phyloP scores from a whole-genome alignment of 2,329 filamentous ascomycete genomes.

The Fusarium mangiferae region DNA sequence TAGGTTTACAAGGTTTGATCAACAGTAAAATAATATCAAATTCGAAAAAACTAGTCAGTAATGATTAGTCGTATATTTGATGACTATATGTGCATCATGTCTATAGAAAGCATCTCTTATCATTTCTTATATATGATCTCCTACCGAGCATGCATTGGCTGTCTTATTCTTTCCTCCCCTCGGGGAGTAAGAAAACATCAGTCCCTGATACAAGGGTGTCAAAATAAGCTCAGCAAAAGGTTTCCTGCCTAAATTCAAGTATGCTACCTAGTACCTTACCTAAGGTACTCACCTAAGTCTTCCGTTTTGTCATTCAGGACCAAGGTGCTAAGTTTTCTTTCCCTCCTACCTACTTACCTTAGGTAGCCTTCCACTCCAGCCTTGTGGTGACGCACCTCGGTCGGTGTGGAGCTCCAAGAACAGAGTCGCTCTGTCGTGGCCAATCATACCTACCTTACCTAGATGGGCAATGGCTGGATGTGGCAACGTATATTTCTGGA shows the following conservation, averaged over 20 bases:
- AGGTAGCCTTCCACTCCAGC: conserved; percentile 21
- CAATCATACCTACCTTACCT: conserved; percentile 9
- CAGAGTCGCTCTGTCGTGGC: not conserved
- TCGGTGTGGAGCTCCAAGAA: not conserved
- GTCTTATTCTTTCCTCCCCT: conserved; percentile 10
- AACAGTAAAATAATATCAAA: not conserved
- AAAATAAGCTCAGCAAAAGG: not conserved
- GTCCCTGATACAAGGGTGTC: not conserved
- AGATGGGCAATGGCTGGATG: not conserved
- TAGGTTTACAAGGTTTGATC: not conserved
- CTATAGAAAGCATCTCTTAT: not conserved
- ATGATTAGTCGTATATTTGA: not conserved
- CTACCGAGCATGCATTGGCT: not conserved
- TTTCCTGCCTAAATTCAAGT: not conserved
- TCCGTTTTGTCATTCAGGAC: not conserved
- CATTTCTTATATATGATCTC: not conserved
- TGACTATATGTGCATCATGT: not conserved
- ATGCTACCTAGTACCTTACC: too few species aligned
- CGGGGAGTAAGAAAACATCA: not conserved
- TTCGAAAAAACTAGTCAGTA: not conserved
- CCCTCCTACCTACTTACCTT: not conserved
- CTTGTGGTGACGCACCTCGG: conserved; percentile 28
- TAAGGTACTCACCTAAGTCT: not conserved
- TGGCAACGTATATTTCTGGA: not conserved
- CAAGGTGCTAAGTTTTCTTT: not conserved